Conservation (phyloP, 345 rosid species). For the Turritis glabra region DNA sequence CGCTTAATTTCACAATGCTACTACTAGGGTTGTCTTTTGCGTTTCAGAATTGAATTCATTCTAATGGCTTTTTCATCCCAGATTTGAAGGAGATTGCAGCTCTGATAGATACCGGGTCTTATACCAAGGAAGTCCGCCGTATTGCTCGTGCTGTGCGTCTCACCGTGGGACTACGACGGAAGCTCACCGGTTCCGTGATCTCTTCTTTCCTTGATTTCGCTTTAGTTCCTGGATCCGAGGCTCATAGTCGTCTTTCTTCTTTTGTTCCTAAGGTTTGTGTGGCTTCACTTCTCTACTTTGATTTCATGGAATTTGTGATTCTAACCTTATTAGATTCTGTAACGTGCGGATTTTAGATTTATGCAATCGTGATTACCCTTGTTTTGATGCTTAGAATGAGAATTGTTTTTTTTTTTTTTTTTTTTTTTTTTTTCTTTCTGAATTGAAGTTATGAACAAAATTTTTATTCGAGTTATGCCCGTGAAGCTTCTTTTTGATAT, state of each 20-base stretch:
- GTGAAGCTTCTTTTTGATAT: not conserved
- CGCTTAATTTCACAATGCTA: not conserved
- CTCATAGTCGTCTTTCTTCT: constrained; percentile 49
- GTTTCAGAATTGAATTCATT: not conserved
- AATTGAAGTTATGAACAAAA: too few relatives aligned
- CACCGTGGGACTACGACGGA: constrained; percentile 59
- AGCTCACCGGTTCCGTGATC: constrained; percentile 56
- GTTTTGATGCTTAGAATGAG: not conserved
- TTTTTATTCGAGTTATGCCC: too few relatives aligned
- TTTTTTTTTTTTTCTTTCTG: not conserved
- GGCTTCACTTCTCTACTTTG: not conserved
- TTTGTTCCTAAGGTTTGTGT: constrained; percentile 61
- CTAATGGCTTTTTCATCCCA: constrained; percentile 1
- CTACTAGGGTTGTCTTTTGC: not conserved
- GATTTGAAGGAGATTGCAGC: constrained; percentile 81
- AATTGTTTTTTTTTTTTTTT: too few relatives aligned
- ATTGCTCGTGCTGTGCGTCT: constrained; percentile 71
- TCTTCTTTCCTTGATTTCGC: constrained; percentile 62
- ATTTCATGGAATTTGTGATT: not conserved
- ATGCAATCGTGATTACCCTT: not conserved
- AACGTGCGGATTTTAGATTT: not conserved
- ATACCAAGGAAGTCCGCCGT: constrained; percentile 68
- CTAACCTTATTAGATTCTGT: not conserved
- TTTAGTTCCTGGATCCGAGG: constrained; percentile 65
- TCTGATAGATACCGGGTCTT: constrained; percentile 69